phyloP scores from a whole-genome alignment of 1,284 basidiomycete species.

The Cronartium quercuum region DNA sequence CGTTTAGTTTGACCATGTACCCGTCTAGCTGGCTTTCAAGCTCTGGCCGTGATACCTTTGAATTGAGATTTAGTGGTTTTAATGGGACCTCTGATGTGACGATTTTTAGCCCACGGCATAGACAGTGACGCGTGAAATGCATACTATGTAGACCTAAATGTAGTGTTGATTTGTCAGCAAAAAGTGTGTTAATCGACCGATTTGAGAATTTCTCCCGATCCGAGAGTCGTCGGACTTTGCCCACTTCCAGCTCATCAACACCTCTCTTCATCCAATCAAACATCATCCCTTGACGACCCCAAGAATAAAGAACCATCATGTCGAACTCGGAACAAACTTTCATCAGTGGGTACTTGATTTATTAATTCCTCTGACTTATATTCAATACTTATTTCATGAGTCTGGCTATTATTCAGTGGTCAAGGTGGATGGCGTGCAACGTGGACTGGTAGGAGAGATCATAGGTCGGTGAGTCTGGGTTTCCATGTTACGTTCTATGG shows the following conservation, averaged over 20 bases:
- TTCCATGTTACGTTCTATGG: background rate
- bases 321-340: conserved; percentile 36
- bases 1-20: no score
- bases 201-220: no score
- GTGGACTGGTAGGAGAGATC: conserved; percentile 77
- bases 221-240: background rate
- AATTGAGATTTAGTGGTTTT: no score
- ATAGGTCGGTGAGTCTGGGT: conserved; percentile 41
- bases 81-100: no score
- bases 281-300: background rate
- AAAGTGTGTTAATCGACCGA: no score
- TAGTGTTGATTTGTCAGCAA: no score
- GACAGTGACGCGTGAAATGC: no score
- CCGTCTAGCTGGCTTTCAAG: no score
- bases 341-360: conserved; percentile 31
- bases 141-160: no score
- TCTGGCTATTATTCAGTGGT: conserved; percentile 12
- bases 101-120: no score
- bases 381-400: background rate
- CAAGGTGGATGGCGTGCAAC: conserved; percentile 95
- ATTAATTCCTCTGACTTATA: background rate
- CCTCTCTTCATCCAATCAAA: background rate
- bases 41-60: no score
- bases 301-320: conserved; percentile 5
- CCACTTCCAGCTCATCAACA: background rate